phyloP scores from a whole-genome alignment of 2,329 filamentous ascomycete genomes.

The Raffaelea albimanens region DNA sequence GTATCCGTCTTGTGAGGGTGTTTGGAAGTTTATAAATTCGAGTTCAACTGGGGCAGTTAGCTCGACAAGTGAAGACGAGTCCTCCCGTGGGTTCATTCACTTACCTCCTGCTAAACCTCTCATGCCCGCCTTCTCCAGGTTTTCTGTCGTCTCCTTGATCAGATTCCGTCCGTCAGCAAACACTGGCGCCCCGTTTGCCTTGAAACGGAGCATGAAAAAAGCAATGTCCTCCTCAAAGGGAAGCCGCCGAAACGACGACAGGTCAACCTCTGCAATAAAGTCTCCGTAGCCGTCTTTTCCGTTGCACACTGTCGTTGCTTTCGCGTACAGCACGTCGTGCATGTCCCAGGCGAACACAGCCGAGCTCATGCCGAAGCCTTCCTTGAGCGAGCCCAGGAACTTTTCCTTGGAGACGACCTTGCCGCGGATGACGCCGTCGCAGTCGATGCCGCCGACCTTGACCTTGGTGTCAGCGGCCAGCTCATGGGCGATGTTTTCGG shows the following conservation, averaged over 20 bases:
- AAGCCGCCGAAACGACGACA: conserved; percentile 69
- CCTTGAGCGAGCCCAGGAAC: conserved; percentile 67
- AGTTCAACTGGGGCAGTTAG: conserved; percentile 59
- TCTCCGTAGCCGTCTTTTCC: conserved; percentile 83
- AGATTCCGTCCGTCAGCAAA: conserved; percentile 72
- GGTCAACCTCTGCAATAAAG: conserved; percentile 69
- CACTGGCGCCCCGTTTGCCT: conserved; percentile 66
- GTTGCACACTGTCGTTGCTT: conserved; percentile 77
- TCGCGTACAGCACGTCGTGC: conserved; percentile 86
- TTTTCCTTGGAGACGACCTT: conserved; percentile 90
- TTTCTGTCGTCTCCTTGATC: conserved; percentile 56
- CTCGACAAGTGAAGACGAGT: background rate
- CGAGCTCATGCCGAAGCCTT: conserved; percentile 86
- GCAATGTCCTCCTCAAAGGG: conserved; percentile 82
- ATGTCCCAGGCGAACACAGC: conserved; percentile 95
- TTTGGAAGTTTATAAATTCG: conserved; percentile 85
- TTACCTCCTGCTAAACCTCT: conserved; percentile 80
- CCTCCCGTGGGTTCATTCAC: conserved; percentile 1
- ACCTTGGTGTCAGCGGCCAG: conserved; percentile 66
- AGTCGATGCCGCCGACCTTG: conserved; percentile 79
- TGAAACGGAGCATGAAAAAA: conserved; percentile 75
- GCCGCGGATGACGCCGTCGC: conserved; percentile 76
- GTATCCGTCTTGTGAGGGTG: conserved; percentile 43
- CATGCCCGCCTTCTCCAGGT: conserved; percentile 56
- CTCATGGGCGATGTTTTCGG: conserved; percentile 45